Percentiles rank a stretch among this genome's conserved stretches.
Evolutionary conservation across 352 stramenopile species (phyloP).

Genomic region (Salisapilia sapeloensis): DNA sequence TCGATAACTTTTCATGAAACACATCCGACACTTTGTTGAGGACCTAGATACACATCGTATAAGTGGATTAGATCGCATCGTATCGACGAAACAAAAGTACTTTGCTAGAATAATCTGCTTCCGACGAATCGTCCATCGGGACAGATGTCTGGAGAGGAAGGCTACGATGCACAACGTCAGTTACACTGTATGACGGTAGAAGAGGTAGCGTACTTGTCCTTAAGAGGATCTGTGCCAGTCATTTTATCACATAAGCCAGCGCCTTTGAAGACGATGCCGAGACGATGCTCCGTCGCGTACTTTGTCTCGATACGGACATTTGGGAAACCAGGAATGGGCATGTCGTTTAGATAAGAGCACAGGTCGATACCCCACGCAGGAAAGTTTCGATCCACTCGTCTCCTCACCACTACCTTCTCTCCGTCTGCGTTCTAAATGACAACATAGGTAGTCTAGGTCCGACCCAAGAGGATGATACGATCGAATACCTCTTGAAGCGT

Average conservation of each 20-base stretch:
- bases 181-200: not conserved
- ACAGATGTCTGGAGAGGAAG: constrained; percentile 41
- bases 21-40: constrained; percentile 60
- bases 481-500: constrained; percentile 26
- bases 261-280: constrained; percentile 75
- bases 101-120: constrained; percentile 63
- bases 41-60: constrained; percentile 6
- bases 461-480: not conserved
- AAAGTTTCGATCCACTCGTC: constrained; percentile 77
- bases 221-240: constrained; percentile 72
- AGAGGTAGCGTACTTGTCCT: constrained; percentile 39
- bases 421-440: constrained; percentile 26
- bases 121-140: constrained; percentile 35
- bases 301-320: constrained; percentile 57
- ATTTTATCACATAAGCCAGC: constrained; percentile 70
- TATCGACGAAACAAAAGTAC: constrained; percentile 3
- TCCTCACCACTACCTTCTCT: constrained; percentile 41
- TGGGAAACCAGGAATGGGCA: constrained; percentile 40
- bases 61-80: constrained; percentile 1
- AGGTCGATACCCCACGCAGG: constrained; percentile 66
- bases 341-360: constrained; percentile 51
- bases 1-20: constrained; percentile 41
- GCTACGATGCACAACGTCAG: constrained; percentile 10
- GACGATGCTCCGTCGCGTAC: constrained; percentile 79
- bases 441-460: too few species aligned